Conservation (phyloP, 75 land plant species). For the Pseudotsuga menziesii region DNA sequence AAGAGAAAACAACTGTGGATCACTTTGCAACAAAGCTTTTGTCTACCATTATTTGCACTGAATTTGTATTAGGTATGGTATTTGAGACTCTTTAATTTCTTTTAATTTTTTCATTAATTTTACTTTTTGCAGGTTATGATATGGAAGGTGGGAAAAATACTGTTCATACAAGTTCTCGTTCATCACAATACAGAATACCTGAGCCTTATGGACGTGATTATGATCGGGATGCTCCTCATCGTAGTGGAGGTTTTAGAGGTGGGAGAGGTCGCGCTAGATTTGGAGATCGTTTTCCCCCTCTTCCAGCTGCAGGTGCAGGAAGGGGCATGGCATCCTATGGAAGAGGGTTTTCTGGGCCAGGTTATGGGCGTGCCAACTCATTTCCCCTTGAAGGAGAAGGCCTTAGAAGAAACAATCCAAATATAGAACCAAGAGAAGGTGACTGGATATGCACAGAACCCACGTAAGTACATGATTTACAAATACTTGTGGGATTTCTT, state of each 20-base stretch:
- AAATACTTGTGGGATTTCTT: not conserved
- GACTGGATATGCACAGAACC: slow-evolving; percentile 82
- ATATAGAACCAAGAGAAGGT: slow-evolving; percentile 74
- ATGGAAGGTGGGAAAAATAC: not conserved
- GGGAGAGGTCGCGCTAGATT: slow-evolving; percentile 35
- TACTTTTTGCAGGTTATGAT: slow-evolving; percentile 1
- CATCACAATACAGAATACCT: slow-evolving; percentile 31
- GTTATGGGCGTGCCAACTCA: slow-evolving; percentile 25
- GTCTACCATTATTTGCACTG: not conserved
- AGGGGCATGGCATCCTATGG: slow-evolving; percentile 21
- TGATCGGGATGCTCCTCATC: slow-evolving; percentile 18
- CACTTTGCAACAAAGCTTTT: not conserved
- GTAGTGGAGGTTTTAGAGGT: slow-evolving; percentile 26
- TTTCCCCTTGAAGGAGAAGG: slow-evolving; percentile 37
- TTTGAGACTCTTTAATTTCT: not conserved
- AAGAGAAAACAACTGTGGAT: not conserved
- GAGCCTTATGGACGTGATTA: slow-evolving; percentile 25
- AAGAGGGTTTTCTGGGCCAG: slow-evolving; percentile 33
- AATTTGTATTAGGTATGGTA: not conserved
- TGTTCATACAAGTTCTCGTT: slow-evolving; percentile 33
- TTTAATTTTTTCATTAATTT: not conserved
- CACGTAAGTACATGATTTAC: slow-evolving; percentile 34
- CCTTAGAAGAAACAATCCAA: slow-evolving; percentile 47
- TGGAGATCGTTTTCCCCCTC: slow-evolving; percentile 29
- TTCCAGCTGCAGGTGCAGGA: slow-evolving; percentile 21